Evolutionary conservation across 352 stramenopile genomes (phyloP), one percentile per base, ranked within the genome.

Genomic region (Phytopythium mirpurense): DNA sequence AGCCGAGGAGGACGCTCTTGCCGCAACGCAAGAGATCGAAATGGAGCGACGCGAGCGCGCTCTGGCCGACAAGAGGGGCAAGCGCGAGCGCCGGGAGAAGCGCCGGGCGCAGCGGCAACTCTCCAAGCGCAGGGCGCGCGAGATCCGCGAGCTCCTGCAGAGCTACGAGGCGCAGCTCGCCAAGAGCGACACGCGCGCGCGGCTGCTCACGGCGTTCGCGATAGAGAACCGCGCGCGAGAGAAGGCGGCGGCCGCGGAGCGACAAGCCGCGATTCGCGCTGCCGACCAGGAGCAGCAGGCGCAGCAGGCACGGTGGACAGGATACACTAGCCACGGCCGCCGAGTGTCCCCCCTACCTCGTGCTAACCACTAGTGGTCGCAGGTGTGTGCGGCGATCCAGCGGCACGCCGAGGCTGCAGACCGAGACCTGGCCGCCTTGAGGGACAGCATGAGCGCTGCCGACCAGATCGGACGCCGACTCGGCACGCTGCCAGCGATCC

Each of bases 401-500:
- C 43, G 26, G 5, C 34, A 59, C 21, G 34, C 24, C 43, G 15
- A 18, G 1, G 32, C 54, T 31, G 35, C 58, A 15, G 59, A 63
- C 18, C 56, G 61, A 24, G 62, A 58, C 23, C 24, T 67, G n/a
- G 52, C 47, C 41, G 42, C 70, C 23, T 12, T 86, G 31, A 56
- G 77, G 34, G 44, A 64, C 16, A 60, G 65, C 21, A 81, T 78
- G 44, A 57, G 65, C 2, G 34, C 38, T 16, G 71, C 72, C 0
- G 64, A 82, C 15, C 63, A 73, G 14, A 68, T 86, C 27, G 76
- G 72, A 11, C 63, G 79, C 3, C 66, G 67, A 24, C 69, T 55
- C 1, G 79, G 79, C 10, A 56, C 77, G 12, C 70, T 90, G 1
- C 79, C 79, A 41, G 68, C 76, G 27, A 85, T 90, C 59, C 67